Conservation (phyloP, 1,284 basidiomycete genomes). For the Erythrobasidium hasegawianum region DNA sequence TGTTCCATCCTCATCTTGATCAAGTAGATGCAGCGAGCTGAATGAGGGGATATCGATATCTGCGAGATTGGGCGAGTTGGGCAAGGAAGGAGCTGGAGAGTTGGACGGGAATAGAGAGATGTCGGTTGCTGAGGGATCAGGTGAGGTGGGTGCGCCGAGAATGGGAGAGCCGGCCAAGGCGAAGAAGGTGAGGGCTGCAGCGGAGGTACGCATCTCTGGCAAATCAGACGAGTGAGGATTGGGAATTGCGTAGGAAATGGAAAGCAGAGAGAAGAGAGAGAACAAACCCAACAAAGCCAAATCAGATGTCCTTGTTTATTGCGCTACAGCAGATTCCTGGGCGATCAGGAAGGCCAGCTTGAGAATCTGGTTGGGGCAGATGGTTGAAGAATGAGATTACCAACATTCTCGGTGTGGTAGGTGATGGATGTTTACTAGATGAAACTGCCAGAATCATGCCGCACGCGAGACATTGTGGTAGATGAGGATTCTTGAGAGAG, state of each 20-base stretch:
- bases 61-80: neutral
- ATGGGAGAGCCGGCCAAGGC: neutral
- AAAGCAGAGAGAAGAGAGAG: neutral
- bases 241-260: neutral
- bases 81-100: neutral
- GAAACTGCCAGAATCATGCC: too few relatives aligned
- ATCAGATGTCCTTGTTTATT: too few relatives aligned
- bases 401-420: too few relatives aligned
- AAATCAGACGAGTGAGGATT: neutral
- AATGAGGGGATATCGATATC: neutral
- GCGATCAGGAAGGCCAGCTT: too few relatives aligned
- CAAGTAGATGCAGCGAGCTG: neutral
- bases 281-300: too few relatives aligned
- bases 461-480: too few relatives aligned
- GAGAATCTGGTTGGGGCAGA: too few relatives aligned
- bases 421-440: too few relatives aligned
- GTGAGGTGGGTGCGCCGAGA: neutral
- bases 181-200: neutral
- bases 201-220: neutral
- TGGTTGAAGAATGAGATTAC: too few relatives aligned
- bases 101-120: neutral
- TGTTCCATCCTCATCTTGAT: neutral
- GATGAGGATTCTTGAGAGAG: too few relatives aligned
- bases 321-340: too few relatives aligned
- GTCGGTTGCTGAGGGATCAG: neutral